phyloP scores from a whole-genome alignment of 2,329 filamentous ascomycete species.

The Tolypocladium album region DNA sequence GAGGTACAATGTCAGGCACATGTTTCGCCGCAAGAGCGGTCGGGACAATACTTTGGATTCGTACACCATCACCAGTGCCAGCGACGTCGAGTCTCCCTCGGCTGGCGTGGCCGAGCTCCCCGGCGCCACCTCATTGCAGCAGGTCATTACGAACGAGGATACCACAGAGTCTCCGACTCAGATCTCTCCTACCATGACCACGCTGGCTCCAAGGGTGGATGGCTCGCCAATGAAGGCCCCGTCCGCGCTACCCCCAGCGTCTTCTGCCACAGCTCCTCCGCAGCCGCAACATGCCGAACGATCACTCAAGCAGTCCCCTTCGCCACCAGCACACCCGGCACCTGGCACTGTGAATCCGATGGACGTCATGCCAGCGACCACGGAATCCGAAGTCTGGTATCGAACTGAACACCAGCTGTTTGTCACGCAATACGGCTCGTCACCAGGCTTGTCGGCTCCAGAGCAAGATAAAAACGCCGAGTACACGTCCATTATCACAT shows the following conservation, averaged over 20 bases:
- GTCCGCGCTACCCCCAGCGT: neutral
- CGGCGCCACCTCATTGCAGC: neutral
- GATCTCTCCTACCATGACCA: slow-evolving; percentile 8
- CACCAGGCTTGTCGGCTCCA: slow-evolving; percentile 5
- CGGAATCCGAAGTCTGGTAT: slow-evolving; percentile 25
- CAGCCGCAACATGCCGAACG: neutral
- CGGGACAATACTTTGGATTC: slow-evolving; percentile 18
- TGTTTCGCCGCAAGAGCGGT: slow-evolving; percentile 23
- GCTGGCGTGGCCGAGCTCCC: neutral
- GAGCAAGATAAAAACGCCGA: neutral
- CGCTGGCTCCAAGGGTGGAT: slow-evolving; percentile 5
- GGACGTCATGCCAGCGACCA: slow-evolving; percentile 38
- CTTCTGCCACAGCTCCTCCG: neutral
- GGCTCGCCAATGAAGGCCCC: slow-evolving; percentile 4
- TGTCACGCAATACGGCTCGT: slow-evolving; percentile 14
- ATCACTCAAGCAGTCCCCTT: slow-evolving; percentile 13
- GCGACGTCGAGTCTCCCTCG: neutral
- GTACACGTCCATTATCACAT: slow-evolving; percentile 3
- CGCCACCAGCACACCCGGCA: slow-evolving; percentile 21
- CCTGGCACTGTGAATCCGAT: slow-evolving; percentile 42
- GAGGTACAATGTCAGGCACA: slow-evolving; percentile 21
- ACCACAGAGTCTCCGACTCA: slow-evolving; percentile 21
- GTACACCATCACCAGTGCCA: slow-evolving; percentile 1
- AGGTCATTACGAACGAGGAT: slow-evolving; percentile 4
- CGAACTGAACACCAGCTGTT: slow-evolving; percentile 24